Percentiles rank a stretch among this genome's conserved stretches.
phyloP scores from a whole-genome alignment of 2,329 filamentous ascomycete species.

The Raffaelea albimanens region DNA sequence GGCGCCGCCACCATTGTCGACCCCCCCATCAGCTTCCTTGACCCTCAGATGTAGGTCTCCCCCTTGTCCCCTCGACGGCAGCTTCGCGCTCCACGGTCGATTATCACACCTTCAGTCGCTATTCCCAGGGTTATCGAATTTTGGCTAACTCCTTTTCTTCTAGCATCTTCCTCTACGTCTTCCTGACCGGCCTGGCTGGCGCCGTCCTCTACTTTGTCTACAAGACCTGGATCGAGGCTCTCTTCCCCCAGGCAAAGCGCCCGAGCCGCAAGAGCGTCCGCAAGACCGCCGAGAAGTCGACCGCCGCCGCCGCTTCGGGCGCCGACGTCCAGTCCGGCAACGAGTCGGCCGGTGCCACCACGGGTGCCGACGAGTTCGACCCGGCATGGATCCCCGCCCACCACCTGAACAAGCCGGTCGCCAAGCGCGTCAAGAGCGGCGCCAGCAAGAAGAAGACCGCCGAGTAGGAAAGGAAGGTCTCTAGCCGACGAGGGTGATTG shows the following conservation, averaged over 20 bases:
- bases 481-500: background rate
- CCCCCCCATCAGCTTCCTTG: conserved; percentile 17
- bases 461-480: conserved; percentile 16
- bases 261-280: conserved; percentile 49
- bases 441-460: conserved; percentile 31
- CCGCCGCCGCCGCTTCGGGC: conserved; percentile 41
- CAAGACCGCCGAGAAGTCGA: conserved; percentile 36
- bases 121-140: background rate
- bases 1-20: conserved; percentile 70
- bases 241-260: conserved; percentile 85
- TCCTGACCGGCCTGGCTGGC: conserved; percentile 69
- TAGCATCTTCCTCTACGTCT: conserved; percentile 95
- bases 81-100: too few relatives aligned
- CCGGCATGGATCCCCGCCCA: conserved; percentile 88
- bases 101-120: too few relatives aligned
- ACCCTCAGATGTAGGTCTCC: conserved; percentile 43
- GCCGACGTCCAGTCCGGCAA: conserved; percentile 37
- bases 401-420: conserved; percentile 79
- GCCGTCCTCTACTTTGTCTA: conserved; percentile 93
- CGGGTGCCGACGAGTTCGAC: conserved; percentile 63
- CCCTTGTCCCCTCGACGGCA: background rate
- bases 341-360: conserved; percentile 17
- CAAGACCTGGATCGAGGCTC: conserved; percentile 91
- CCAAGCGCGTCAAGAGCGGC: conserved; percentile 54
- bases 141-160: background rate